Evolutionary conservation across 192 early-diverging fungal species (phyloP), one percentile per base, ranked within the genome.

Genomic region (Coemansia sp.): DNA sequence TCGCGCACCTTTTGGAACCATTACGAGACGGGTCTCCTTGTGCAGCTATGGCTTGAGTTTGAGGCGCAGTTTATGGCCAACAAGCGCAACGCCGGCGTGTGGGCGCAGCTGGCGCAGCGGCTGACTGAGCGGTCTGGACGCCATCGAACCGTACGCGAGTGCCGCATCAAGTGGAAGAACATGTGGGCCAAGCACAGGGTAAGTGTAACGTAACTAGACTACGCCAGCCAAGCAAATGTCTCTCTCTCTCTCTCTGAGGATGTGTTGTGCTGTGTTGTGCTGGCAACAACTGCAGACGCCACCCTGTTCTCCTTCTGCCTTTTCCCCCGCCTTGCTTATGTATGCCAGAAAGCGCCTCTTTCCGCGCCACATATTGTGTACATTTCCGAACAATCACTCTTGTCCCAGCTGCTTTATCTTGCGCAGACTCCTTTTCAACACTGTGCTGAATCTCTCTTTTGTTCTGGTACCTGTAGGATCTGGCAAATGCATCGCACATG

Each of bases 171-270:
- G 53, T 83, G 80, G 80, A 83, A 83, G 67, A 83, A 83, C 67
- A 83, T 83, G 80, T 83, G 80, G 80, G 80, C 80, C 22, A 83
- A 83, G 61, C 80, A 83, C 64, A 74, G 80, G 68, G 80, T 83
- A 77, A 74, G 79, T 71, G 5, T 45, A 45, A 45, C 44, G 2
- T 32, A 32, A 32, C 32, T 4, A 32, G 4, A 32, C n/a, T 14
- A 45, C 44, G 44, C 44, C 44, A 14, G 13, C 7, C 44, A 20
- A 14, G 44, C 7, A 32, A 32, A 32, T 32, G 32, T 45, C 44
- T 45, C 44, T 45, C 2, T 45, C 43, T 45, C 6, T 43, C 43
- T 12, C 12, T 44, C 43, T 44, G 43, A 7, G 8, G 0, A 1
- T 44, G 8, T 44, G 43, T 44, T 12, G 7, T 7, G 7, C 44